These are phyloP conservation scores for Zychaea mexicana DNA, from an alignment of 371 early-diverging fungal species.

Conservation along the genomic window DNA sequence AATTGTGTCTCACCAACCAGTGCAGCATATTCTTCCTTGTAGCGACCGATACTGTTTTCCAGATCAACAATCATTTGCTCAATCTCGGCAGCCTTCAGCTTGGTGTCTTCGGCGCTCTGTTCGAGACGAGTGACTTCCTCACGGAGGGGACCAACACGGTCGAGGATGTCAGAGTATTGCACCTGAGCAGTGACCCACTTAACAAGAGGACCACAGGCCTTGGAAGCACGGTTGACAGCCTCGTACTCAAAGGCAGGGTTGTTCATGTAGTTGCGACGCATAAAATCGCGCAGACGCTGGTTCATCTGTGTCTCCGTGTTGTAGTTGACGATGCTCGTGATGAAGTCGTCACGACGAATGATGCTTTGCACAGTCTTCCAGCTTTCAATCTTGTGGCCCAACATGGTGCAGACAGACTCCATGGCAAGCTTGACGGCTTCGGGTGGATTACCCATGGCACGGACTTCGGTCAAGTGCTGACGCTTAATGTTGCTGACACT, in stretches of 20 bases:
- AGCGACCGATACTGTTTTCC: constrained; percentile 84
- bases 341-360: constrained; percentile 97
- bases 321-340: constrained; percentile 94
- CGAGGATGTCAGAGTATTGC: constrained; percentile 88
- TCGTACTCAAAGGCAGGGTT: constrained; percentile 94
- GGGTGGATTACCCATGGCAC: constrained; percentile 98
- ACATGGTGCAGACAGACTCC: constrained; percentile 95
- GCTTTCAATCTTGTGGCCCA: constrained; percentile 86
- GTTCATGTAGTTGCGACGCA: constrained; percentile 76
- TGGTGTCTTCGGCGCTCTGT: constrained; percentile 76
- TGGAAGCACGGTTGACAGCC: constrained; percentile 94
- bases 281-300: constrained; percentile 72
- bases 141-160: constrained; percentile 95
- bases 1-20: constrained; percentile 92
- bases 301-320: constrained; percentile 85
- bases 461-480: constrained; percentile 97
- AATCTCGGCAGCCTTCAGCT: constrained; percentile 72
- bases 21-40: constrained; percentile 96
- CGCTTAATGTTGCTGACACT: constrained; percentile 95
- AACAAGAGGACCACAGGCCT: constrained; percentile 98
- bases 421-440: constrained; percentile 95
- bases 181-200: constrained; percentile 98
- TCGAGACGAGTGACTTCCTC: constrained; percentile 89
- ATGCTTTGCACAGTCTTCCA: constrained; percentile 91
- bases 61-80: constrained; percentile 83